These are phyloP conservation scores for Grosmannia serpens DNA, from an alignment of 2,329 filamentous ascomycete genomes.

Conservation along the genomic window DNA sequence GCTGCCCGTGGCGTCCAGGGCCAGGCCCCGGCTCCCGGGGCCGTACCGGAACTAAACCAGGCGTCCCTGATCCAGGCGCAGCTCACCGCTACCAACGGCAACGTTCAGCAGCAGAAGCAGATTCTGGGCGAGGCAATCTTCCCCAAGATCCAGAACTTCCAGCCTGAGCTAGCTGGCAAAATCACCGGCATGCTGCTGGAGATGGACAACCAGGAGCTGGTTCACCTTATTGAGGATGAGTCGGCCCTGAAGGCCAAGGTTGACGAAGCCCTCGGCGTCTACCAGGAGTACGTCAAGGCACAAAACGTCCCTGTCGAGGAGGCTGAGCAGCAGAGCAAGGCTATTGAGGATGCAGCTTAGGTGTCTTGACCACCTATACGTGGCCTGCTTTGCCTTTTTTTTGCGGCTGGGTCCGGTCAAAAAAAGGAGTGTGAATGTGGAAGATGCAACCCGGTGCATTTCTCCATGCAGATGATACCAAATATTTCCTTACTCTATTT, in stretches of 20 bases:
- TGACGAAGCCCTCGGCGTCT: constrained; percentile 91
- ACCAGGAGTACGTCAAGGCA: constrained; percentile 96
- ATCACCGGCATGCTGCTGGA: constrained; percentile 99
- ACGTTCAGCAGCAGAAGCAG: constrained; percentile 86
- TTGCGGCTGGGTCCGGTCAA: not conserved
- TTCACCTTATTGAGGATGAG: constrained; percentile 91
- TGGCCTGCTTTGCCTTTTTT: constrained; percentile 1
- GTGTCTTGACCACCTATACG: constrained; percentile 5
- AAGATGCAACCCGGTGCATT: constrained; percentile 6
- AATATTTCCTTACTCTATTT: constrained; percentile 12
- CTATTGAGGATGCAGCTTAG: constrained; percentile 26
- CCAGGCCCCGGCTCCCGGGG: constrained; percentile 12
- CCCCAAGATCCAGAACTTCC: constrained; percentile 92
- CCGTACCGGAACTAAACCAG: constrained; percentile 28
- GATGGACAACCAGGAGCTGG: constrained; percentile 94
- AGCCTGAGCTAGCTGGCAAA: constrained; percentile 94
- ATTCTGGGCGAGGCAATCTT: constrained; percentile 95
- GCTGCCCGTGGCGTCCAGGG: constrained; percentile 33
- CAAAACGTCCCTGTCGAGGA: constrained; percentile 37
- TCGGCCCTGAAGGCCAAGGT: constrained; percentile 86
- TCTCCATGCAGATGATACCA: constrained; percentile 14
- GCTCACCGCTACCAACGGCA: constrained; percentile 34
- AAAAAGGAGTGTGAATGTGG: not conserved
- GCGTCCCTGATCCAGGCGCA: constrained; percentile 42
- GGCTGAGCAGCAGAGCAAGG: constrained; percentile 37